Evolutionary conservation across 164 flowering plant species (phyloP), one percentile per base, ranked within the genome.

Genomic region (Aristolochia contorta): DNA sequence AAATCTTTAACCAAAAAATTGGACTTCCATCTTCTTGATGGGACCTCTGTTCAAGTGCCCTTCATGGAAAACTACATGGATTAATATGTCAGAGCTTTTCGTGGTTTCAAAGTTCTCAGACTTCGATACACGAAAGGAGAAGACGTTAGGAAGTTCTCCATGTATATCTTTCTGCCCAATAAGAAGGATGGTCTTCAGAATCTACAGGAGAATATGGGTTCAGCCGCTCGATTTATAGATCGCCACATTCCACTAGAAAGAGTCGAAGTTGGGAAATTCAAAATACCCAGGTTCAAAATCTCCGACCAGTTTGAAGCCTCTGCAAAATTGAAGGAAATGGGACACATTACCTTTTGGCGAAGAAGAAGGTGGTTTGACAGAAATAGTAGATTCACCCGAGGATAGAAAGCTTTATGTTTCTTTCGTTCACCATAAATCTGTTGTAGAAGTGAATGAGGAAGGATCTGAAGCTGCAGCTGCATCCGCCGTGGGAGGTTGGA

Each of bases 151-250:
- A 57, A 23, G 3, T 84, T 85, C 63, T 71, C 86, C 58, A 85
- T 87, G 96, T 82, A 84, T 66, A 54, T 85, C 64, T 76, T 80
- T 54, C 86, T 87, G 49, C 91, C 89, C 18, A 80, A 84, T 69
- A 76, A 80, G 13, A 79, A 62, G 60, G 79, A 84, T 54, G 91
- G 91, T 20, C 73, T 87, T 57, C 75, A 67, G 33, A 61, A 69
- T 57, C 60, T 87, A 73, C 66, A 75, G 0, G 79, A 85, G 68
- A 83, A 78, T 67, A 18, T 84, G 56, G 70, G 72, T 46, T 73
- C 84, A 2, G 75, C 72, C 24, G 58, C 81, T 16, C 76, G 71
- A 21, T 85, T 84, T 63, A 45, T 87, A n/a, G 77, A 82, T 48
- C 69, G 62, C 57, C 79, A 84, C 58, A 53, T 76, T 60, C 91